Percentiles rank a stretch among this genome's conserved stretches.
Evolutionary conservation across 345 rosid species (phyloP).

Genomic region (Melaleuca alternifolia): DNA sequence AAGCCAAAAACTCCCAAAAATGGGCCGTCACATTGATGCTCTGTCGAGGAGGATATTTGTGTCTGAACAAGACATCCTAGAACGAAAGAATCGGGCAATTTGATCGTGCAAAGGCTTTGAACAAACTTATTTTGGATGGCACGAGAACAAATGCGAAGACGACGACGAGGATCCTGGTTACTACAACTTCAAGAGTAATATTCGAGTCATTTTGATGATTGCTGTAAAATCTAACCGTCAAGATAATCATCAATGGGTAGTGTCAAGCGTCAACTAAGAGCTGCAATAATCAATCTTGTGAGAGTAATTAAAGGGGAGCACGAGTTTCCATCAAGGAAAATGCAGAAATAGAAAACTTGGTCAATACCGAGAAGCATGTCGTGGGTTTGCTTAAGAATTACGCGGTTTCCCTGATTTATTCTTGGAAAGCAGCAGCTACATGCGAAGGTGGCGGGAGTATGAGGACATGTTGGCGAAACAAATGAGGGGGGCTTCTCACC

Average conservation of each 20-base stretch:
- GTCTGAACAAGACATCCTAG: background rate
- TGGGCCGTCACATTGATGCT: too few relatives aligned
- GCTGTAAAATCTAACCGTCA: background rate
- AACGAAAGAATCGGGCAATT: constrained; percentile 2
- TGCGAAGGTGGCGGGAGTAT: constrained; percentile 55
- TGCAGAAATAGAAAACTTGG: constrained; percentile 4
- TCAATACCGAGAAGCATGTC: constrained; percentile 26
- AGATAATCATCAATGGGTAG: background rate
- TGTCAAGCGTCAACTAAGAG: background rate
- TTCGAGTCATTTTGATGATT: background rate
- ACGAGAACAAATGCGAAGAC: constrained; percentile 31
- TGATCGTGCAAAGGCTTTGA: constrained; percentile 20
- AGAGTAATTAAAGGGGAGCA: background rate
- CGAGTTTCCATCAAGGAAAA: background rate
- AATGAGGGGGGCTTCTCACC: background rate
- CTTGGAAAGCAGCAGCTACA: constrained; percentile 44
- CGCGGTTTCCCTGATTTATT: constrained; percentile 64
- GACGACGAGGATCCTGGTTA: constrained; percentile 10
- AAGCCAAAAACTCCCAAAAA: too few relatives aligned
- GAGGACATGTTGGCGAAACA: constrained; percentile 2
- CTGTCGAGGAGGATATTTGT: background rate
- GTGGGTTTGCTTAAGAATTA: constrained; percentile 23
- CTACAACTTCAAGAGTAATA: constrained; percentile 9
- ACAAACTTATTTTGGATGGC: constrained; percentile 36
- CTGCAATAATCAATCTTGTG: background rate